Evolutionary conservation across 352 stramenopile species (phyloP), one percentile per base, ranked within the genome.

Genomic region (Phytophthora boehmeriae): DNA sequence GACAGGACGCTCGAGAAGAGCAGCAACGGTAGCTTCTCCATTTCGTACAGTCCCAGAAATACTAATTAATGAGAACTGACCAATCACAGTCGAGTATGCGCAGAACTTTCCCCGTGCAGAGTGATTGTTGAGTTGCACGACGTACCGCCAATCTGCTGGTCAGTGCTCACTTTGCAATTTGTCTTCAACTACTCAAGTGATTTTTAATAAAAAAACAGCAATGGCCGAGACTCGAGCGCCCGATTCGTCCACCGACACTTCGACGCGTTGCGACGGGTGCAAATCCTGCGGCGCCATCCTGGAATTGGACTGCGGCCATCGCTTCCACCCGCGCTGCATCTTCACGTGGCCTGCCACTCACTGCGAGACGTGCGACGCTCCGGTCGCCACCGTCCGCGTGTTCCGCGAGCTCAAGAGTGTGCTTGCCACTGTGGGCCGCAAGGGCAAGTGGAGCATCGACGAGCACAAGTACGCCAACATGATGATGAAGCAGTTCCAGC

Each of bases 401-500:
- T 88, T 88, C 55, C 79, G 79, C 42, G 53, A 72, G 27, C 78
- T 57, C 63, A 71, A 72, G 42, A 76, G 74, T 51, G 46, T 50
- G 22, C 51, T 46, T 9, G 88, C 88, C 64, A 60, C 68, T 44
- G 80, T 71, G 60, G 63, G 51, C 56, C 83, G 83, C 64, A 92
- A 89, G 65, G 83, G 83, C 54, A 92, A 92, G 71, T 92, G 85
- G 85, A 80, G 73, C 48, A 69, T 72, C 2, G 80, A 87, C 55
- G 85, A 94, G 48, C 76, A 89, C 65, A 87, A 90, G 55, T 92
- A 92, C 73, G 83, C 82, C 35, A 83, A 90, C 67, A 78, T 90
- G 60, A 78, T 94, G 59, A 90, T 91, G 79, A 90, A 87, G 59
- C 78, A 90, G 68, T 94, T 94, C 57, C 79, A 92, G 54, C 63